Conservation (phyloP, 192 early-diverging fungal genomes). For the Spinellus fusiger region DNA sequence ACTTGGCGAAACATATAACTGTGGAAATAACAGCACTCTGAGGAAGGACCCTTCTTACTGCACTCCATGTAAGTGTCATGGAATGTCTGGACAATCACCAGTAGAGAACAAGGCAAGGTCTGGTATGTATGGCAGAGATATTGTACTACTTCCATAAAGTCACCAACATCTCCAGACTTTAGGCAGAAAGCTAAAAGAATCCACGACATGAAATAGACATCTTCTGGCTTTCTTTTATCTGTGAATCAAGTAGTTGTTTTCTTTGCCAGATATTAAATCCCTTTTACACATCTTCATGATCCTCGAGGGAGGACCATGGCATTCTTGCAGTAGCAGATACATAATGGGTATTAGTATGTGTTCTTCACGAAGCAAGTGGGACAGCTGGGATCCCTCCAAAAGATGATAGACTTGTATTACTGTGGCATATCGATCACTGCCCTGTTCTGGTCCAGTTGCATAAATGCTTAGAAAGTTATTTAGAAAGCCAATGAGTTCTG, state of each 20-base stretch:
- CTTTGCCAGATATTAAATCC: constrained; percentile 4
- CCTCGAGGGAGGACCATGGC: not conserved
- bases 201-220: constrained; percentile 3
- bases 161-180: constrained; percentile 5
- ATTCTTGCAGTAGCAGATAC: constrained; percentile 11
- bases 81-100: constrained; percentile 13
- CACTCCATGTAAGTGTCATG: constrained; percentile 10
- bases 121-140: not conserved
- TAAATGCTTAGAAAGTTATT: constrained; percentile 10
- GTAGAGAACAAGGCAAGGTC: constrained; percentile 8
- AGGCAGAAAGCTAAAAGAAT: constrained; percentile 10
- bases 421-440: constrained; percentile 5
- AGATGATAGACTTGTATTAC: constrained; percentile 12
- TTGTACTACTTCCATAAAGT: constrained; percentile 1
- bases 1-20: constrained; percentile 17
- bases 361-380: constrained; percentile 15
- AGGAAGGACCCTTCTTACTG: not conserved
- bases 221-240: not conserved
- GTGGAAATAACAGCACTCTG: constrained; percentile 13
- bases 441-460: constrained; percentile 10
- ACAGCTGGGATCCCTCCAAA: not conserved
- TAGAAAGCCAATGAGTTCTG: constrained; percentile 14
- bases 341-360: constrained; percentile 14
- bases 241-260: constrained; percentile 5
- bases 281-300: constrained; percentile 6